Conservation (phyloP, 2,329 filamentous ascomycete species). For the Cladobotryum mycophilum region DNA sequence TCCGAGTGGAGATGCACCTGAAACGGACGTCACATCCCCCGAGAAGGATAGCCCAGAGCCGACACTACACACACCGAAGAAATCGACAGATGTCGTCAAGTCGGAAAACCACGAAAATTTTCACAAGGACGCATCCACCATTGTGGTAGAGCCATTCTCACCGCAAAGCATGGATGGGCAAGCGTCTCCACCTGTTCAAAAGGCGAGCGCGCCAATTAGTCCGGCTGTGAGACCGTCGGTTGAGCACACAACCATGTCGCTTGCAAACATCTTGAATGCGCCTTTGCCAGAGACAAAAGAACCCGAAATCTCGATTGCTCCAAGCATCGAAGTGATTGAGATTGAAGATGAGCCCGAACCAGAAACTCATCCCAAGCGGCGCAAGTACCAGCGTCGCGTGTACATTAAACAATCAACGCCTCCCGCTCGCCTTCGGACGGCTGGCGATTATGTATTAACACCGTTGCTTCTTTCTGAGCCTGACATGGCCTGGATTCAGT, state of each 20-base stretch:
- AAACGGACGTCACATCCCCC: constrained; percentile 45
- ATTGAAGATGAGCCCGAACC: constrained; percentile 10
- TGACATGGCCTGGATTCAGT: constrained; percentile 78
- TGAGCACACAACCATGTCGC: constrained; percentile 24
- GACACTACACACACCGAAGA: constrained; percentile 24
- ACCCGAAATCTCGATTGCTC: constrained; percentile 14
- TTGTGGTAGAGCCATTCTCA: constrained; percentile 21
- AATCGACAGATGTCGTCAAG: constrained; percentile 1
- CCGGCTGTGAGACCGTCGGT: constrained; percentile 1
- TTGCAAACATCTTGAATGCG: constrained; percentile 27
- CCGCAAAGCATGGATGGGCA: constrained; percentile 24
- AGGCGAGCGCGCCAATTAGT: background rate
- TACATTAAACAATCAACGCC: constrained; percentile 29
- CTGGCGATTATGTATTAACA: constrained; percentile 80
- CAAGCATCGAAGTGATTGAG: constrained; percentile 22
- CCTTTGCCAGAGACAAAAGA: constrained; percentile 14
- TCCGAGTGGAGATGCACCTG: constrained; percentile 23
- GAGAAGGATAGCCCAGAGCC: constrained; percentile 41
- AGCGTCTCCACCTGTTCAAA: constrained; percentile 18
- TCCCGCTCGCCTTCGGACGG: constrained; percentile 42
- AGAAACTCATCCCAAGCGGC: constrained; percentile 20
- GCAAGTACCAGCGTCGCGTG: constrained; percentile 29
- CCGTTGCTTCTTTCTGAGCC: constrained; percentile 68
- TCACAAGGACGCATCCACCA: constrained; percentile 3
- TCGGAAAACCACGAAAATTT: constrained; percentile 10